Evolutionary conservation across 345 rosid genomes (phyloP).

Genomic region (Pistacia vera): DNA sequence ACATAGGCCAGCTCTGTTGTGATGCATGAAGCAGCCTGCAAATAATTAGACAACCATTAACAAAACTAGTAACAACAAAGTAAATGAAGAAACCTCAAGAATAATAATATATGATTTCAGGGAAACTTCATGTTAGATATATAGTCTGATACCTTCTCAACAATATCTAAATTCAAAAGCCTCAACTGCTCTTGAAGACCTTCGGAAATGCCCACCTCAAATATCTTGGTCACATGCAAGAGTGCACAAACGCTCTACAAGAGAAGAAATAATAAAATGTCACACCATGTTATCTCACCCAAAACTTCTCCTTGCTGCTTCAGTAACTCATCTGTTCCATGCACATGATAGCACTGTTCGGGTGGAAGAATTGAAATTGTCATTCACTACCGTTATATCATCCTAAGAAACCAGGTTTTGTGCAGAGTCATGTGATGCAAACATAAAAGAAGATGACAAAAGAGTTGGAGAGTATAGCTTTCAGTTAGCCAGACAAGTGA

Average conservation of each 20-base stretch:
- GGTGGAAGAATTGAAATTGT: neutral
- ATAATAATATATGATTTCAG: slow-evolving; percentile 2
- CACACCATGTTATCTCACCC: neutral
- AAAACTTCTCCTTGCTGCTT: slow-evolving; percentile 7
- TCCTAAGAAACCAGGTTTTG: neutral
- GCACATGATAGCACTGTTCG: neutral
- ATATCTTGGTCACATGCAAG: slow-evolving; percentile 79
- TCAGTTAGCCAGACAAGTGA: slow-evolving; percentile 8
- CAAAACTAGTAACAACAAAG: neutral
- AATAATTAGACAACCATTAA: slow-evolving; percentile 5
- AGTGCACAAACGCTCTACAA: slow-evolving; percentile 78
- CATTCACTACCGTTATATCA: neutral
- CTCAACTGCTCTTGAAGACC: slow-evolving; percentile 66
- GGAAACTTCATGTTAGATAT: slow-evolving; percentile 14
- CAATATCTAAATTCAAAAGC: slow-evolving; percentile 63
- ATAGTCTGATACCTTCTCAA: slow-evolving; percentile 60
- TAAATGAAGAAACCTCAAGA: neutral
- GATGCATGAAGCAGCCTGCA: slow-evolving; percentile 76
- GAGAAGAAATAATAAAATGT: slow-evolving; percentile 3
- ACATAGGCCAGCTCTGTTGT: slow-evolving; percentile 82
- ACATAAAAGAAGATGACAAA: no score
- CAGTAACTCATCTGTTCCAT: neutral
- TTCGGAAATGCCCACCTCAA: slow-evolving; percentile 83
- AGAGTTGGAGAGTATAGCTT: neutral
- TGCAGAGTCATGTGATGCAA: neutral